Conservation (phyloP, 495 filamentous ascomycete genomes). For the Xylaria bambusicola region DNA sequence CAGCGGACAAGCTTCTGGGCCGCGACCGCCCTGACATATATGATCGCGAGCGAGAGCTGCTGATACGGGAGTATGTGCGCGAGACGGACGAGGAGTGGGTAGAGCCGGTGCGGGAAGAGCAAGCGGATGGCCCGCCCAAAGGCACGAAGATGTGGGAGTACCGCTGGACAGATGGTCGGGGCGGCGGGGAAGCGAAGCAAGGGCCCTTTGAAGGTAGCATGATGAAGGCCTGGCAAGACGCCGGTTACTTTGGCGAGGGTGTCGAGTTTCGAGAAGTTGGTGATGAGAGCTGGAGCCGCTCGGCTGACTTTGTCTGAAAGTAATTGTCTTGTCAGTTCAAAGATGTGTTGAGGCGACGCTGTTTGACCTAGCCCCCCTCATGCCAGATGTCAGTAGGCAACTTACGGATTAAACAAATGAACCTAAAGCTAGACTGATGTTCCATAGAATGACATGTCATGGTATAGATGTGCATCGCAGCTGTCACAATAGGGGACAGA, state of each 20-base stretch:
- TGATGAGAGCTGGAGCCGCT: constrained; percentile 62
- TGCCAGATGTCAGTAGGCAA: too few species aligned
- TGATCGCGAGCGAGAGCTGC: constrained; percentile 79
- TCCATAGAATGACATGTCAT: too few species aligned
- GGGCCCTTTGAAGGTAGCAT: constrained; percentile 82
- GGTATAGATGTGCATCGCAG: background rate
- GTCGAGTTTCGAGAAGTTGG: constrained; percentile 79
- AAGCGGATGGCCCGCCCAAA: constrained; percentile 19
- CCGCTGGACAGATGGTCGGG: constrained; percentile 86
- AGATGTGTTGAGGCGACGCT: too few species aligned
- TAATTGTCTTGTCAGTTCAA: too few species aligned
- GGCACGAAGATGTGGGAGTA: constrained; percentile 77
- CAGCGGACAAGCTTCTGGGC: constrained; percentile 80
- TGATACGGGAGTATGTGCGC: constrained; percentile 79
- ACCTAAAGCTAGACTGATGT: too few species aligned
- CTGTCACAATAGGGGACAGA: background rate
- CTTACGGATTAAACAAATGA: too few species aligned
- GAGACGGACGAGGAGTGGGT: constrained; percentile 92
- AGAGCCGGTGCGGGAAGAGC: constrained; percentile 52
- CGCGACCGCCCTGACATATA: constrained; percentile 86
- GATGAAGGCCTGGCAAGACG: constrained; percentile 86
- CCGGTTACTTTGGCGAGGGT: constrained; percentile 92
- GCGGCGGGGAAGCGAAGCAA: constrained; percentile 65
- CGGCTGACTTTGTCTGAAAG: constrained; percentile 58
- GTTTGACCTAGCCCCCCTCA: too few species aligned